phyloP scores from a whole-genome alignment of 306 rosid genomes.

The Delonix regia region DNA sequence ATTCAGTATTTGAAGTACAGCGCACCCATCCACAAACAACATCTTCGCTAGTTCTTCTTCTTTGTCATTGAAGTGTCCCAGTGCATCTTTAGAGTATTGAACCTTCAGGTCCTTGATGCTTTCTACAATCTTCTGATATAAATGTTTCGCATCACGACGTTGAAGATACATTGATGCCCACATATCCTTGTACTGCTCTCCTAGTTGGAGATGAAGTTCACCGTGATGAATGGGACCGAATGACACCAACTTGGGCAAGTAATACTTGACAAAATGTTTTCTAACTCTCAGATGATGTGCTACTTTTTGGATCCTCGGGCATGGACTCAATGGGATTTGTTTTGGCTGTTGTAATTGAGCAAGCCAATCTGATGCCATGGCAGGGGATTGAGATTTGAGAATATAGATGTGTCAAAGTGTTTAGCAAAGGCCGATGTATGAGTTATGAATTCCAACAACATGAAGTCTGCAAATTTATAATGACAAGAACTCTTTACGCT shows the following conservation, averaged over 20 bases:
- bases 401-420: neutral
- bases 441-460: neutral
- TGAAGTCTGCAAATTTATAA: neutral
- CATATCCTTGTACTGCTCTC: neutral
- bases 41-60: neutral
- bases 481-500: neutral
- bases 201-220: neutral
- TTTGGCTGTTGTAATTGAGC: too few relatives aligned
- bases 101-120: neutral
- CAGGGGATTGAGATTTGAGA: neutral
- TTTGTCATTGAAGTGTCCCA: neutral
- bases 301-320: neutral
- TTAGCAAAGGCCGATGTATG: too few relatives aligned
- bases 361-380: neutral
- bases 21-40: conserved; percentile 30
- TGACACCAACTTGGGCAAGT: neutral
- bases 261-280: neutral
- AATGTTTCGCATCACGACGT: neutral
- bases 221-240: neutral
- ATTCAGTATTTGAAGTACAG: conserved; percentile 17
- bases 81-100: neutral
- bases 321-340: too few relatives aligned
- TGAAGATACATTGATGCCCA: neutral
- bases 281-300: neutral
- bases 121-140: neutral